Evolutionary conservation across 805 yeast genomes (phyloP).

Genomic region (Zygoascus tannicola): DNA sequence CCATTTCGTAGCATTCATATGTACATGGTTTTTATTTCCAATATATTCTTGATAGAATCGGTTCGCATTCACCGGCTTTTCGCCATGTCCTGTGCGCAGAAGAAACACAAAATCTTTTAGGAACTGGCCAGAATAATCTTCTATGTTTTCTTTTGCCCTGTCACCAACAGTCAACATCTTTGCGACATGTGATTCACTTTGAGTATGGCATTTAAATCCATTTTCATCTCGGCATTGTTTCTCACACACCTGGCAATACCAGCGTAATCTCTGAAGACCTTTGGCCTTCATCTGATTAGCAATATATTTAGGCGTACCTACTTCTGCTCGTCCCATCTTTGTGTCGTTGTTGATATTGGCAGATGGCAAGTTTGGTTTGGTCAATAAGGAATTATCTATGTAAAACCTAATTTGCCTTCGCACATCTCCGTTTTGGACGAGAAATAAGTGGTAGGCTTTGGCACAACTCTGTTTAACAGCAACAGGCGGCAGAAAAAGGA

Average conservation of each 20-base stretch:
- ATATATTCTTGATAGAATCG: slow-evolving; percentile 86
- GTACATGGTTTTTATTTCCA: slow-evolving; percentile 72
- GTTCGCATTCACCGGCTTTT: slow-evolving; percentile 70
- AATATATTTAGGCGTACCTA: slow-evolving; percentile 58
- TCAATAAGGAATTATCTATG: too few relatives aligned
- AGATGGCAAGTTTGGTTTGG: too few relatives aligned
- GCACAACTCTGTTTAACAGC: too few relatives aligned
- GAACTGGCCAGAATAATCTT: slow-evolving; percentile 52
- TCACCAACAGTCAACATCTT: slow-evolving; percentile 41
- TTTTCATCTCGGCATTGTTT: slow-evolving; percentile 95
- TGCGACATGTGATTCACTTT: slow-evolving; percentile 66
- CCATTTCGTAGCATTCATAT: slow-evolving; percentile 86
- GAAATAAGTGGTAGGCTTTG: too few relatives aligned
- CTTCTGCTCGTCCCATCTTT: slow-evolving; percentile 48
- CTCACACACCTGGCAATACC: slow-evolving; percentile 82
- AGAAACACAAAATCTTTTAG: slow-evolving; percentile 53
- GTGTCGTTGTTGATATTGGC: neutral
- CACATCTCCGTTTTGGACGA: too few relatives aligned
- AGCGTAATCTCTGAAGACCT: slow-evolving; percentile 78
- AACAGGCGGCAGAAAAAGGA: too few relatives aligned
- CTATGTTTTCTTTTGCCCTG: slow-evolving; percentile 37
- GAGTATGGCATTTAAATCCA: slow-evolving; percentile 86
- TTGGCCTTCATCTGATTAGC: slow-evolving; percentile 69
- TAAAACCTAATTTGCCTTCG: too few relatives aligned
- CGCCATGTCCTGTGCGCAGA: slow-evolving; percentile 65